phyloP scores from a whole-genome alignment of 2,329 filamentous ascomycete species.

The Trichoderma sp. region DNA sequence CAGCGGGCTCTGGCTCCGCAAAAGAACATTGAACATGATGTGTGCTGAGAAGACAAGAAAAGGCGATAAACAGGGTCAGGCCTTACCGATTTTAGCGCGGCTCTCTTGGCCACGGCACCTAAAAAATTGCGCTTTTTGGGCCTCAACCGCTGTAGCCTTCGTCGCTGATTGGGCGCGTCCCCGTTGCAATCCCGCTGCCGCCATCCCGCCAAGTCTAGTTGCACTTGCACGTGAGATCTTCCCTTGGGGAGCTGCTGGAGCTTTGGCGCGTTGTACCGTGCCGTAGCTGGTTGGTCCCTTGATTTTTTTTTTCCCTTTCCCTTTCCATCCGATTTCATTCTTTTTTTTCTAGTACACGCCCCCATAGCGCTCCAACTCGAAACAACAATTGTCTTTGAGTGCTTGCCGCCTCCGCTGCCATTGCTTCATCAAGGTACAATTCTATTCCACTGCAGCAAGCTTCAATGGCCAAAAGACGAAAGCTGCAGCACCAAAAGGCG shows the following conservation, averaged over 20 bases:
- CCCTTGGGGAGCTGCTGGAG: background rate
- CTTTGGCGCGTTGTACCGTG: background rate
- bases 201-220: conserved; percentile 25
- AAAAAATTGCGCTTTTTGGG: conserved; percentile 25
- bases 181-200: conserved; percentile 21
- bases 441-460: background rate
- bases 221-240: conserved; percentile 26
- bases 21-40: too few species aligned
- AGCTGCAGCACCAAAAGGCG: conserved; percentile 37
- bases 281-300: background rate
- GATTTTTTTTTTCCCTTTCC: background rate
- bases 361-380: conserved; percentile 1
- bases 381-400: background rate
- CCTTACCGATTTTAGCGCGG: conserved; percentile 19
- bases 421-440: background rate
- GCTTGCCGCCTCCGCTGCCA: background rate
- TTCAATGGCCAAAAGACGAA: conserved; percentile 47
- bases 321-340: background rate
- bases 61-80: conserved; percentile 7
- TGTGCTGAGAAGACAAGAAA: background rate
- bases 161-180: conserved; percentile 22
- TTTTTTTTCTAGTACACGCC: background rate
- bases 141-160: background rate
- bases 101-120: conserved; percentile 22
- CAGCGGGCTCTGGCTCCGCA: conserved; percentile 5